These are phyloP conservation scores for Amoebophrya sp. DNA, from an alignment of 169 alveolate species.

Conservation along the genomic window DNA sequence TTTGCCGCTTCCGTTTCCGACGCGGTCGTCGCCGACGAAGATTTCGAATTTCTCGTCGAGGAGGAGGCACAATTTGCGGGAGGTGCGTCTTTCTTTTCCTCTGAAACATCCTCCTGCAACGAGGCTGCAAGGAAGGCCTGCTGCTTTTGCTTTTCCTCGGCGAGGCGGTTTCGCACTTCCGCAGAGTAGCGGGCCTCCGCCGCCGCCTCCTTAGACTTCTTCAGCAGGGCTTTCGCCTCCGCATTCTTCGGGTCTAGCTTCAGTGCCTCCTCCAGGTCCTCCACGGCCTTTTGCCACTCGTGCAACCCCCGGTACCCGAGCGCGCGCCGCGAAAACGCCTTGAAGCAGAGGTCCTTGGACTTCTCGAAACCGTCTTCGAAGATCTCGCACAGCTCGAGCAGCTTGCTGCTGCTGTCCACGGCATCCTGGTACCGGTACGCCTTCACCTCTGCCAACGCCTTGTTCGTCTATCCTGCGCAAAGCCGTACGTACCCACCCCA, in stretches of 20 bases:
- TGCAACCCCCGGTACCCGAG: constrained; percentile 60
- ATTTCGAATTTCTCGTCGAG: no score
- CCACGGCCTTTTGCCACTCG: constrained; percentile 59
- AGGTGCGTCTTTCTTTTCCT: no score
- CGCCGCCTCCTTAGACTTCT: constrained; percentile 15
- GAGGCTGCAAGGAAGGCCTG: not conserved
- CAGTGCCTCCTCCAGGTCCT: constrained; percentile 65
- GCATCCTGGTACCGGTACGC: constrained; percentile 64
- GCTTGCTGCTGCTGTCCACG: constrained; percentile 65
- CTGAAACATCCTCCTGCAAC: not conserved
- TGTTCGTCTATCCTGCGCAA: constrained; percentile 75
- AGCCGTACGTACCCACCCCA: no score
- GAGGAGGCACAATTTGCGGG: no score
- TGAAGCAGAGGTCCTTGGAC: constrained; percentile 61
- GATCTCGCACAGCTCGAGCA: constrained; percentile 69
- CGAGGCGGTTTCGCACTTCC: not conserved
- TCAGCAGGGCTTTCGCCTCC: not conserved
- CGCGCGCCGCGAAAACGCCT: constrained; percentile 73
- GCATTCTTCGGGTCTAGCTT: not conserved
- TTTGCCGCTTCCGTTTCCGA: not conserved
- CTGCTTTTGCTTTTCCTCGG: not conserved
- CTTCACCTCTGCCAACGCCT: constrained; percentile 73
- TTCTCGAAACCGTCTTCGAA: constrained; percentile 69
- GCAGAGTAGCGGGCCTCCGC: not conserved
- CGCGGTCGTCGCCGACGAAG: not conserved